Evolutionary conservation across 1,284 basidiomycete genomes (phyloP).

Genomic region (Microbotryomycetes sp.): DNA sequence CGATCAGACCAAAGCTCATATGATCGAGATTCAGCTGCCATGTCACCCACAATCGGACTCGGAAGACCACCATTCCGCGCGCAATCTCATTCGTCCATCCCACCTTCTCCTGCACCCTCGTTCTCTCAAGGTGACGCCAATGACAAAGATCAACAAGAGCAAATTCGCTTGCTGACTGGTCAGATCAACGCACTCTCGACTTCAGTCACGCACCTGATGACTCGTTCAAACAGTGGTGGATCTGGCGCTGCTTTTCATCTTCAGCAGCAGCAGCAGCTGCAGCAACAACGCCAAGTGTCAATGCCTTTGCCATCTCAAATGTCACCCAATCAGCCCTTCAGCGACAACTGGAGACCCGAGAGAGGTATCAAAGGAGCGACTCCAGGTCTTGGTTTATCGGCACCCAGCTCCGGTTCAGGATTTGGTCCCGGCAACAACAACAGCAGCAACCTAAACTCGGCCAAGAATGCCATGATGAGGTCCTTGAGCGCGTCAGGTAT

Average conservation of each 20-base stretch:
- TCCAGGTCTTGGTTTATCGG: too few species aligned
- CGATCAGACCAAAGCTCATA: not conserved
- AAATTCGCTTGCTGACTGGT: constrained; percentile 26
- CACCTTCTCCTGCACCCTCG: not conserved
- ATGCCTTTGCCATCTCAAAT: not conserved
- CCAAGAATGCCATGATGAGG: not conserved
- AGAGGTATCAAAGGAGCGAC: too few species aligned
- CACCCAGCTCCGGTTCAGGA: not conserved
- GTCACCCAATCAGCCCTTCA: not conserved
- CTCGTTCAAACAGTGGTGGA: not conserved
- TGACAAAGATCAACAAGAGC: constrained; percentile 21
- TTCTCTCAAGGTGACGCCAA: not conserved
- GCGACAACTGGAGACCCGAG: not conserved
- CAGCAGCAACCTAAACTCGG: not conserved
- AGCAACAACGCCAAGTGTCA: constrained; percentile 2
- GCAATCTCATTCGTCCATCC: constrained; percentile 3
- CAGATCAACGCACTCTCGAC: constrained; percentile 26
- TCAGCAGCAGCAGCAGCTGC: not conserved
- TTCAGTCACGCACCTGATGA: constrained; percentile 23
- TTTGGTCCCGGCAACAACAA: not conserved
- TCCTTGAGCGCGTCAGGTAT: not conserved
- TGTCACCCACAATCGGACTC: not conserved
- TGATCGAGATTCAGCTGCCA: not conserved
- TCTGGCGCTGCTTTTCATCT: not conserved
- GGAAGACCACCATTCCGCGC: not conserved